phyloP scores from a whole-genome alignment of 805 yeast genomes.

The Myxozyma geophila region DNA sequence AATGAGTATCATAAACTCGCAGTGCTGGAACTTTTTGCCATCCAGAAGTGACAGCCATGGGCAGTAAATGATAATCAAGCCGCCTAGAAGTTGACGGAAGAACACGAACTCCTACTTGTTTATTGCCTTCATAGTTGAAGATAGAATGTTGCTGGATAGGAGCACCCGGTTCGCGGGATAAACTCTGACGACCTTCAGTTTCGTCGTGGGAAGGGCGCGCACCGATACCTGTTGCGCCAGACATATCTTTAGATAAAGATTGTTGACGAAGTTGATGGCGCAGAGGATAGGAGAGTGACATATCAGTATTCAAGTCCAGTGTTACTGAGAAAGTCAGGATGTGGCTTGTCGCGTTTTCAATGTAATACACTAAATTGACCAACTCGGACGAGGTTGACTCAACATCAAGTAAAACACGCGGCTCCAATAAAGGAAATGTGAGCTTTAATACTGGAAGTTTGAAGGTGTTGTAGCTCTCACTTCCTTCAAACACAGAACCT shows the following conservation, averaged over 20 bases:
- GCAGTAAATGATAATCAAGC: slow-evolving; percentile 41
- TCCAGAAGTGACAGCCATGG: slow-evolving; percentile 40
- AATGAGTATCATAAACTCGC: slow-evolving; percentile 69
- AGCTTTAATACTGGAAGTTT: slow-evolving; percentile 54
- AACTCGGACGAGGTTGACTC: slow-evolving; percentile 36
- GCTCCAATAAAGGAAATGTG: slow-evolving; percentile 67
- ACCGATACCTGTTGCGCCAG: slow-evolving; percentile 5
- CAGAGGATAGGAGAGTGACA: slow-evolving; percentile 30
- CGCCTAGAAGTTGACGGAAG: slow-evolving; percentile 62
- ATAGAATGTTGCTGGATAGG: slow-evolving; percentile 28
- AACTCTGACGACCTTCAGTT: not conserved
- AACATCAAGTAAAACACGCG: slow-evolving; percentile 59
- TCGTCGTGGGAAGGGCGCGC: slow-evolving; percentile 14
- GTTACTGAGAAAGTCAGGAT: slow-evolving; percentile 65
- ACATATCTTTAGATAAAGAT: slow-evolving; percentile 12
- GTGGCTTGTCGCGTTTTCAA: slow-evolving; percentile 78
- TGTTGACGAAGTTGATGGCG: slow-evolving; percentile 35
- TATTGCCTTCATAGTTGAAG: slow-evolving; percentile 50
- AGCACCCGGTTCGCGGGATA: not conserved
- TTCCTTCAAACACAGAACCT: not conserved
- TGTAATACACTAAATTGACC: slow-evolving; percentile 52
- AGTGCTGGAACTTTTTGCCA: slow-evolving; percentile 58
- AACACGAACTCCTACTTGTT: slow-evolving; percentile 50
- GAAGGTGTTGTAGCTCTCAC: slow-evolving; percentile 27
- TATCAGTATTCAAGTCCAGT: slow-evolving; percentile 47